Evolutionary conservation across 148 eudicot species (phyloP).

Genomic region (Cornus suecica): DNA sequence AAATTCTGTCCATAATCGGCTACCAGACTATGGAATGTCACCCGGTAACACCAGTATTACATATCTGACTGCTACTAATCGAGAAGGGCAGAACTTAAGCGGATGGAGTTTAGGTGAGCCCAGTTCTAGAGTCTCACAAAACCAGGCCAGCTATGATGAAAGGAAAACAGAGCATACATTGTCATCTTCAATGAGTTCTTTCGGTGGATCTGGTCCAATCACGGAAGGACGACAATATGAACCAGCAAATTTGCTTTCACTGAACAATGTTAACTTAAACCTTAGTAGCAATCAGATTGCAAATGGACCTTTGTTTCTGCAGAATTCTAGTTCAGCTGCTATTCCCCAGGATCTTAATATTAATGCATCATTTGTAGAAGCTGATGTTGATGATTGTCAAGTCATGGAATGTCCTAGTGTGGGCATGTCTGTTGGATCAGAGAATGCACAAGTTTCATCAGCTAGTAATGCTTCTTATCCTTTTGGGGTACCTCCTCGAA

Average conservation of each 20-base stretch:
- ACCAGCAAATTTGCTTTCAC: conserved; percentile 30
- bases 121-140: conserved; percentile 26
- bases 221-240: conserved; percentile 37
- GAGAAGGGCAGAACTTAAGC: conserved; percentile 23
- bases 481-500: conserved; percentile 44
- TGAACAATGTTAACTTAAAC: conserved; percentile 42
- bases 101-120: conserved; percentile 43
- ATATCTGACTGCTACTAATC: conserved; percentile 24
- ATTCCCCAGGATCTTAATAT: conserved; percentile 41
- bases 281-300: conserved; percentile 26
- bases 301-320: conserved; percentile 30
- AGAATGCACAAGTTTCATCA: conserved; percentile 26
- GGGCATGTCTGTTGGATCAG: conserved; percentile 32
- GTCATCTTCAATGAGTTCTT: conserved; percentile 13
- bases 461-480: conserved; percentile 45
- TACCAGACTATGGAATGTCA: conserved; percentile 40
- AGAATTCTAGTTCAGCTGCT: conserved; percentile 30
- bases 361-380: conserved; percentile 34
- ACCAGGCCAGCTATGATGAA: conserved; percentile 19
- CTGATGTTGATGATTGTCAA: conserved; percentile 31
- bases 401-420: conserved; percentile 32
- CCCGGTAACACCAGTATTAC: conserved; percentile 30
- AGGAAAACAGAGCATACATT: conserved; percentile 21
- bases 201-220: conserved; percentile 26
- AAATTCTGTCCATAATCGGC: conserved; percentile 43